Evolutionary conservation across 805 yeast species (phyloP).

Genomic region (Phaffomyces antillensis): DNA sequence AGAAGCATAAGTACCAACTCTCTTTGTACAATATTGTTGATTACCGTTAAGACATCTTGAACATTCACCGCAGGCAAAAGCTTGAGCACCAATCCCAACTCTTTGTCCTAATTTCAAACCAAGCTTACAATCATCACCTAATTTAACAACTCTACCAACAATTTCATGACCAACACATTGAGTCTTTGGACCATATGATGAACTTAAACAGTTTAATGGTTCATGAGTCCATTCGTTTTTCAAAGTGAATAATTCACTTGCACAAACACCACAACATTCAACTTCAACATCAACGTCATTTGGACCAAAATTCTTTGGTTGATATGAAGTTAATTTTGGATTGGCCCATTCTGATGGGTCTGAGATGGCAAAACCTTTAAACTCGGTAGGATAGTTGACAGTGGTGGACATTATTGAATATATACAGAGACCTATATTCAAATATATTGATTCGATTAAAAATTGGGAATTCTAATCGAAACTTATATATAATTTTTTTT

Average conservation of each 20-base stretch:
- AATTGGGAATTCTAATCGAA: too few relatives aligned
- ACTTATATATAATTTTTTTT: too few relatives aligned
- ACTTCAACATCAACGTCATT: constrained; percentile 50
- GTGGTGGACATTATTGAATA: constrained; percentile 13
- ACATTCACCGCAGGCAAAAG: constrained; percentile 55
- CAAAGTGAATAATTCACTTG: constrained; percentile 50
- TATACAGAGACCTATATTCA: background rate
- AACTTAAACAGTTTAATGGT: constrained; percentile 16
- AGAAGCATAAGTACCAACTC: constrained; percentile 45
- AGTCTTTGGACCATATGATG: constrained; percentile 28
- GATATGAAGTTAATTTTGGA: constrained; percentile 43
- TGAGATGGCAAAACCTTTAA: constrained; percentile 53
- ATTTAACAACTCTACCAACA: constrained; percentile 48
- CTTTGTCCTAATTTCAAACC: constrained; percentile 58
- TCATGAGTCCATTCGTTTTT: constrained; percentile 42
- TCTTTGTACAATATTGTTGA: constrained; percentile 48
- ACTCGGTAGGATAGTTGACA: constrained; percentile 43
- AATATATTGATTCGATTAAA: too few relatives aligned
- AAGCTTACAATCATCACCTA: constrained; percentile 49
- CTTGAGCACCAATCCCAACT: constrained; percentile 76
- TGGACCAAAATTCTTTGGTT: constrained; percentile 39
- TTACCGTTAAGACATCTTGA: constrained; percentile 46
- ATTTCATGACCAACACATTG: constrained; percentile 66
- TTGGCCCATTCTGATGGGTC: constrained; percentile 46
- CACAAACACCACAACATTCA: constrained; percentile 63